Conservation (phyloP, 495 filamentous ascomycete species). For the Geopyxis carbonaria region DNA sequence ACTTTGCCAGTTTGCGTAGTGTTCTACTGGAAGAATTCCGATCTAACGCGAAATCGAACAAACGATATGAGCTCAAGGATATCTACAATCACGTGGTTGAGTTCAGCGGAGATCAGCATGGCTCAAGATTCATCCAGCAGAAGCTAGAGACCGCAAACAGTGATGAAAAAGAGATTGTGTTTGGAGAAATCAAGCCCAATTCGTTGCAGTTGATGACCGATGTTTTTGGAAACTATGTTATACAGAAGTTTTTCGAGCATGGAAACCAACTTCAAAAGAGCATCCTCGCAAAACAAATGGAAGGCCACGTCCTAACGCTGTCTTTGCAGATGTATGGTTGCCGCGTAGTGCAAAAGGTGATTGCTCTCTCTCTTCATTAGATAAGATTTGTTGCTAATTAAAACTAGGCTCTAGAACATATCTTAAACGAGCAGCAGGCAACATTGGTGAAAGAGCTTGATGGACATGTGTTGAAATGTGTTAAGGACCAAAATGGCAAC, state of each 20-base stretch:
- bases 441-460: conserved; percentile 70
- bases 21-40: conserved; percentile 64
- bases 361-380: conserved; percentile 4
- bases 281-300: conserved; percentile 69
- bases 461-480: conserved; percentile 56
- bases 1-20: conserved; percentile 49
- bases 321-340: conserved; percentile 90
- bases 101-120: conserved; percentile 89
- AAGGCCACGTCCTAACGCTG: conserved; percentile 57
- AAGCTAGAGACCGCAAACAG: conserved; percentile 91
- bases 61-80: conserved; percentile 75
- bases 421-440: conserved; percentile 79
- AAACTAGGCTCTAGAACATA: conserved; percentile 69
- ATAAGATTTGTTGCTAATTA: conserved; percentile 13
- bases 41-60: conserved; percentile 54
- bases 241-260: conserved; percentile 95
- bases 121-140: conserved; percentile 87
- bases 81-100: conserved; percentile 83
- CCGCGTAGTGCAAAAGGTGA: conserved; percentile 84
- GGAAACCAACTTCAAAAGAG: conserved; percentile 90
- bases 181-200: conserved; percentile 69
- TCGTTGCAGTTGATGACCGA: conserved; percentile 83
- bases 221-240: conserved; percentile 95
- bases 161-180: conserved; percentile 91
- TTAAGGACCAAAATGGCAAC: conserved; percentile 86